A percentile compares a stretch with the other conserved stretches of the same genome.
Conservation (phyloP, 169 alveolate species). For the Babesia ovis region DNA sequence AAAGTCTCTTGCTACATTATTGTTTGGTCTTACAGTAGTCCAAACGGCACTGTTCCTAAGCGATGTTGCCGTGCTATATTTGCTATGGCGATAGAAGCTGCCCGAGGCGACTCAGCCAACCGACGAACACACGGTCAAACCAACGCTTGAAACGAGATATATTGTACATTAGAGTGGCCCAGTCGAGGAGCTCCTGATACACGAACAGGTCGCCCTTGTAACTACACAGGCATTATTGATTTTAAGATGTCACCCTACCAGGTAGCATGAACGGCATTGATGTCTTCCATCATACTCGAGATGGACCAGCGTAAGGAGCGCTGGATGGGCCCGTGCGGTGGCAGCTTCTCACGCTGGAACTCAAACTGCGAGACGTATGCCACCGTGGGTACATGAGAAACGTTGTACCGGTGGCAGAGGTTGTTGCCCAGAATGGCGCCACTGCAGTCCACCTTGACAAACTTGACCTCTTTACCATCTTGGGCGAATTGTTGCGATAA, state of each 20-base stretch:
- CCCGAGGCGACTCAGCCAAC: not conserved
- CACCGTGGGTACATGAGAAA: slow-evolving; percentile 43
- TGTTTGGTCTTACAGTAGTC: slow-evolving; percentile 1
- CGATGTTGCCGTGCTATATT: slow-evolving; percentile 3
- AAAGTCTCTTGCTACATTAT: not conserved
- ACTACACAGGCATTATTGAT: not conserved
- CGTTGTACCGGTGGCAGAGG: slow-evolving; percentile 51
- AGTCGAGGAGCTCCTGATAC: slow-evolving; percentile 48
- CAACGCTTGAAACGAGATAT: slow-evolving; percentile 29
- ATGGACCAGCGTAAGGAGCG: slow-evolving; percentile 12
- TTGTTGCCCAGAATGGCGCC: slow-evolving; percentile 10
- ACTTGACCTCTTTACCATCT: slow-evolving; percentile 29
- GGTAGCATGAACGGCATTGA: slow-evolving; percentile 31
- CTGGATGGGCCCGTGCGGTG: not conserved
- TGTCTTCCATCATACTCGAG: slow-evolving; percentile 14
- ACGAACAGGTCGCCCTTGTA: slow-evolving; percentile 59
- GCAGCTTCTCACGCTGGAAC: slow-evolving; percentile 32
- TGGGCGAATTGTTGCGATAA: slow-evolving; percentile 35
- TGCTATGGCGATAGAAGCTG: slow-evolving; percentile 13
- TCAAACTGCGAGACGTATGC: slow-evolving; percentile 33
- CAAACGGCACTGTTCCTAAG: slow-evolving; percentile 1
- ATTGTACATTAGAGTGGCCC: slow-evolving; percentile 46
- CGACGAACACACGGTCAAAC: slow-evolving; percentile 4
- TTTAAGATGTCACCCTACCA: slow-evolving; percentile 2
- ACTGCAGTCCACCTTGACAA: slow-evolving; percentile 49